Evolutionary conservation across 306 rosid genomes (phyloP), one percentile per base, ranked within the genome.

Genomic region (Prunus mume): DNA sequence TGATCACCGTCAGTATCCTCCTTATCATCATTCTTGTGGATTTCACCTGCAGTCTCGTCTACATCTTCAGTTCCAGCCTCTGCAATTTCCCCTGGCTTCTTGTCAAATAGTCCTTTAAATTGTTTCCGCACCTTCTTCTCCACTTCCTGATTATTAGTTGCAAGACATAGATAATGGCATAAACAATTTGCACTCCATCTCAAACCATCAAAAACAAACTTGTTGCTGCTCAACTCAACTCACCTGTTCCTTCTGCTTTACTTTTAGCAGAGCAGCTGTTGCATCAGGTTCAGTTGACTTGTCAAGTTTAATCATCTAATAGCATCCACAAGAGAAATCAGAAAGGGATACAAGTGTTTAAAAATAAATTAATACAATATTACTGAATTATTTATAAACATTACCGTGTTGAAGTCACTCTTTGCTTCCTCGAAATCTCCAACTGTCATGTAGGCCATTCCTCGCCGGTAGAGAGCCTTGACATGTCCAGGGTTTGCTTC

Each of bases 391-490:
- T 9, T 14, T 34, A 75, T 3, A 30, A 72, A 69, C 25, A 70
- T 67, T 85, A 95, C 99, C 96, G 65, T 95, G 60, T 87, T 79
- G 81, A 95, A 92, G 83, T 95, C 99, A 41, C 22, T 76, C 75
- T 80, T 88, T 70, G 99, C 99, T 83, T 95, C 99, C 76, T 95
- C 96, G 12, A 95, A 92, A 78, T 95, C 97, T 76, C 97, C 97
- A 2, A 73, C 88, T 61, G 84, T 77, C 97, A 92, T 83, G 88
- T 89, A 90, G 73, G 97, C 97, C 98, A 92, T 92, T 77, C 97
- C 99, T 66, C 99, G 97, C 51, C 99, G 96, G 83, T 92, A 95
- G n/a, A 95, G 89, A 80, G 93, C 97, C 87, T 95, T 95, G 72
- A 83, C 90, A 76, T 95, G 90, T 28, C 91, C 93, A 63, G 93